Conservation (phyloP, 1,284 basidiomycete genomes). For the Austroboletus niveus region DNA sequence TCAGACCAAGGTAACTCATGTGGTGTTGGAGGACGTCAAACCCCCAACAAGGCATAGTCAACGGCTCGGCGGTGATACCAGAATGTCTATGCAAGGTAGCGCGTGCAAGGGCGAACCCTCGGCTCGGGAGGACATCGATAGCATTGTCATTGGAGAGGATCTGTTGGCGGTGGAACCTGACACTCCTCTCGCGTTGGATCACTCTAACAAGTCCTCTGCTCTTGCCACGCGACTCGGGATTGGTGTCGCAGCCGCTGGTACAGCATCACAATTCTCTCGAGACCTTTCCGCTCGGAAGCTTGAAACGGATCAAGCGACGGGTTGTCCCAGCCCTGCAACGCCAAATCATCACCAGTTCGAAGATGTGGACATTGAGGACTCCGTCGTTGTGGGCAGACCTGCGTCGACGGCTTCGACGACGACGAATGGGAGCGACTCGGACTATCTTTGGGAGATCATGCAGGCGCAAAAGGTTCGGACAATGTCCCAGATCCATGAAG, state of each 20-base stretch:
- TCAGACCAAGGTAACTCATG: background rate
- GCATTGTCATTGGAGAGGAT: background rate
- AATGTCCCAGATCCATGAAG: conserved; percentile 7
- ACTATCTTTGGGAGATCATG: conserved; percentile 2
- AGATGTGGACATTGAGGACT: background rate
- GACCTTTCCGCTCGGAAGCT: background rate
- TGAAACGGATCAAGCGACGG: conserved; percentile 12
- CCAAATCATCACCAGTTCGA: background rate
- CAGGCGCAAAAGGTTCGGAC: conserved; percentile 3
- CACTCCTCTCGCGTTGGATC: conserved; percentile 5
- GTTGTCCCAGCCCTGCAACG: background rate
- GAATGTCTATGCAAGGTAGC: background rate
- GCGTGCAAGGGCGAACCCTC: background rate
- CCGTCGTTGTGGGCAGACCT: background rate
- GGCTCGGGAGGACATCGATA: background rate
- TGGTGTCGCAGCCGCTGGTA: background rate
- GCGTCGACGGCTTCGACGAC: background rate
- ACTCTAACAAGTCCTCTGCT: conserved; percentile 11
- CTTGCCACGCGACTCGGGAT: conserved; percentile 10
- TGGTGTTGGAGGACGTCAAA: background rate
- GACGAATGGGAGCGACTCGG: conserved; percentile 4
- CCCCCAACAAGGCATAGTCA: conserved; percentile 9
- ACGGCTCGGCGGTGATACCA: conserved; percentile 2
- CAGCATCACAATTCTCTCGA: background rate
- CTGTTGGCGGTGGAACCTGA: conserved; percentile 4